These are phyloP conservation scores for Chytridium lagenaria DNA, from an alignment of 371 early-diverging fungal species.

Conservation along the genomic window DNA sequence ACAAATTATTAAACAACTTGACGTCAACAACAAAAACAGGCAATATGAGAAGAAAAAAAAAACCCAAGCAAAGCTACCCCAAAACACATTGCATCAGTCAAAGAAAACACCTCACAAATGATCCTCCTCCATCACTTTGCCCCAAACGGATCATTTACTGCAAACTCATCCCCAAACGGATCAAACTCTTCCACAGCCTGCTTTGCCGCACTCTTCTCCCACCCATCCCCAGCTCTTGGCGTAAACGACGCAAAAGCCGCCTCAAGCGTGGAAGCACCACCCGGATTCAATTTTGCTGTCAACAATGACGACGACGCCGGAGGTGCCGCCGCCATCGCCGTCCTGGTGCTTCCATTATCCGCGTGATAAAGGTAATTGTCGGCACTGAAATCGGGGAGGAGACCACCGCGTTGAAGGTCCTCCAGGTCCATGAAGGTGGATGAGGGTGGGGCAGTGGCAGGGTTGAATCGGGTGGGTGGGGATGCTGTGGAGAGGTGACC, in stretches of 20 bases:
- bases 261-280: not conserved
- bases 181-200: not conserved
- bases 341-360: not conserved
- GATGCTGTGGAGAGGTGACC: not conserved
- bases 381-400: not conserved
- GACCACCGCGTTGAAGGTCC: not conserved
- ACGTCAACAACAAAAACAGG: too few relatives aligned
- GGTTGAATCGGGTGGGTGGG: not conserved
- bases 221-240: not conserved
- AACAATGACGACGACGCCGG: not conserved
- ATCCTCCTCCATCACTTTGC: not conserved
- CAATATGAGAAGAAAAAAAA: too few relatives aligned
- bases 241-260: conserved; percentile 14
- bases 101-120: too few relatives aligned
- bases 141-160: conserved; percentile 10
- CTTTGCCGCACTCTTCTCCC: not conserved
- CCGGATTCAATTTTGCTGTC: not conserved
- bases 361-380: conserved; percentile 5
- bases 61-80: too few relatives aligned
- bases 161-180: conserved; percentile 18
- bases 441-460: not conserved
- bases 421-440: not conserved
- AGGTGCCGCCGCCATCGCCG: not conserved
- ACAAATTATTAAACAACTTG: too few relatives aligned
- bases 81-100: too few relatives aligned